Conservation (phyloP, 2,329 filamentous ascomycete species). For the Rhexocercosporidium sp. region DNA sequence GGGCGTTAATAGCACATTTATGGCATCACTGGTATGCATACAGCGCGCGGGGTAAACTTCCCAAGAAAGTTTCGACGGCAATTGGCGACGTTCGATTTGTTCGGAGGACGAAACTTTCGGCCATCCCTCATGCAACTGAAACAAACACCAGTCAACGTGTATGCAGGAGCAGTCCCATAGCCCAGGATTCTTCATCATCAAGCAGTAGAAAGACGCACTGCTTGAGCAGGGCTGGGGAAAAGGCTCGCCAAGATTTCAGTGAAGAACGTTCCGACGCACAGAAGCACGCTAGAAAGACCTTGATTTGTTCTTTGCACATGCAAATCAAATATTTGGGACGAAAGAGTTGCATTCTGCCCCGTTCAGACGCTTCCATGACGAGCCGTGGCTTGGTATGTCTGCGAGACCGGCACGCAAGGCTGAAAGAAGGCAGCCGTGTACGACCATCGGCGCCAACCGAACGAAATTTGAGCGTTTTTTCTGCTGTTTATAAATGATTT, state of each 20-base stretch:
- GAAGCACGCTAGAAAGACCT: constrained; percentile 8
- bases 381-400: not conserved
- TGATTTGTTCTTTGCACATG: constrained; percentile 7
- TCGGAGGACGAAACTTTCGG: not conserved
- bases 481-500: not conserved
- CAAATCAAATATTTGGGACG: not conserved
- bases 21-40: not conserved
- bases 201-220: not conserved
- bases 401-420: constrained; percentile 3
- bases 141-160: not conserved
- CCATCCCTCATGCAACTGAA: not conserved
- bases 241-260: not conserved
- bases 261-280: not conserved
- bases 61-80: not conserved
- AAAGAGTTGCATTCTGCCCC: not conserved
- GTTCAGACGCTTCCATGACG: not conserved
- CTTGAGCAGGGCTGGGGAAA: not conserved
- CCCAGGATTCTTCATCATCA: not conserved
- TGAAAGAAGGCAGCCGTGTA: too few species aligned
- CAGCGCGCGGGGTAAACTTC: not conserved
- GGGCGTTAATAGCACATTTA: constrained; percentile 11
- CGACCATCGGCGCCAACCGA: constrained; percentile 13
- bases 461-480: not conserved
- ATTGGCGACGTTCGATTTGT: not conserved
- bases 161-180: constrained; percentile 6